Evolutionary conservation across 1,284 basidiomycete genomes (phyloP).

Genomic region (Stygiomarasmius scandens): DNA sequence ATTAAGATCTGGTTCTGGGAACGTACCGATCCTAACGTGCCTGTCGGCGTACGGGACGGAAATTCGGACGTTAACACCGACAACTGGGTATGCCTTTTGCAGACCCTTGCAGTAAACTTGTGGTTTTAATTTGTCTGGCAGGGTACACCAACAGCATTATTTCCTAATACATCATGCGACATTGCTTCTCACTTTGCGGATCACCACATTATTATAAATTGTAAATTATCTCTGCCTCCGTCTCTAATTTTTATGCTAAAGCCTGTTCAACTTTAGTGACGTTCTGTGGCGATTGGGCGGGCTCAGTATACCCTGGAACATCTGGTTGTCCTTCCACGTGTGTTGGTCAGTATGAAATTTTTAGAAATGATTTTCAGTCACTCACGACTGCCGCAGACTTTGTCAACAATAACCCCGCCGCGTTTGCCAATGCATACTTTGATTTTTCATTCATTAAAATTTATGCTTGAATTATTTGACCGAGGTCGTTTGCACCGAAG

Average conservation of each 20-base stretch:
- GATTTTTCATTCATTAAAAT: conserved; percentile 56
- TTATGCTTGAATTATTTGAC: conserved; percentile 28
- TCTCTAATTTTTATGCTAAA: conserved; percentile 22
- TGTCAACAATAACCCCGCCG: conserved; percentile 65
- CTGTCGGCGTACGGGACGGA: conserved; percentile 46
- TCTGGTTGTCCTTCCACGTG: conserved; percentile 56
- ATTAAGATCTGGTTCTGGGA: conserved; percentile 68
- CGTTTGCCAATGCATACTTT: conserved; percentile 70
- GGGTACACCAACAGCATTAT: conserved; percentile 59
- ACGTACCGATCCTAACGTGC: conserved; percentile 42
- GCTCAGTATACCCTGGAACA: conserved; percentile 40
- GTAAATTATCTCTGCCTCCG: conserved; percentile 38
- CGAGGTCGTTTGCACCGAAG: no score
- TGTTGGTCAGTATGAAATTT: conserved; percentile 37
- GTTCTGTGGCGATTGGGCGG: conserved; percentile 63
- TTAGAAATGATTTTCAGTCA: not conserved
- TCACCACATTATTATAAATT: conserved; percentile 65
- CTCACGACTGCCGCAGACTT: conserved; percentile 41
- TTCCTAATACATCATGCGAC: conserved; percentile 56
- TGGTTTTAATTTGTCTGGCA: conserved; percentile 20
- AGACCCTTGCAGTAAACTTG: not conserved
- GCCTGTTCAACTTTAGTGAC: conserved; percentile 28
- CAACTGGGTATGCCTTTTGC: conserved; percentile 43
- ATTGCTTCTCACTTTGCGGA: conserved; percentile 53
- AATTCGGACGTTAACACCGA: conserved; percentile 44